A percentile compares a stretch with the other conserved stretches of the same genome.
phyloP scores from a whole-genome alignment of 441 rosid genomes.

The Jatropha podagrica region DNA sequence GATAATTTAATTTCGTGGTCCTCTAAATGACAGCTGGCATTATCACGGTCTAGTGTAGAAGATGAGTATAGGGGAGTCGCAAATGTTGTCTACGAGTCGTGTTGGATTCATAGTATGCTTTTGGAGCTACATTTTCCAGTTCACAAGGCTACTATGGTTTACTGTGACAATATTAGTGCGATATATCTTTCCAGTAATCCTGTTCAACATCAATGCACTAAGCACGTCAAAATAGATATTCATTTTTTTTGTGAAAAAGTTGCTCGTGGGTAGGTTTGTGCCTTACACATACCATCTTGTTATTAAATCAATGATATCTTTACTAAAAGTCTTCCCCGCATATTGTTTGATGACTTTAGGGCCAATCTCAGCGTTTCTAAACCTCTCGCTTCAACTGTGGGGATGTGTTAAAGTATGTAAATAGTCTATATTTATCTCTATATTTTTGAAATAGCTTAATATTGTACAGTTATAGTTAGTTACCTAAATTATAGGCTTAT shows the following conservation, averaged over 20 bases:
- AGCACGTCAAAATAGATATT: not conserved
- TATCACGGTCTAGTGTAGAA: too few species aligned
- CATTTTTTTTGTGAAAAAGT: slow-evolving; percentile 13
- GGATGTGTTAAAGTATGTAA: not conserved
- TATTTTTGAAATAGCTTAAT: too few species aligned
- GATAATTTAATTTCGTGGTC: too few species aligned
- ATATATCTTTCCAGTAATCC: not conserved
- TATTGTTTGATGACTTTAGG: not conserved
- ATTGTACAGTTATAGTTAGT: too few species aligned
- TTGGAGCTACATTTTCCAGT: not conserved
- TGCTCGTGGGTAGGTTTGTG: slow-evolving; percentile 1
- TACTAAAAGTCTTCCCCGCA: not conserved
- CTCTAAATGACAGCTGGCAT: too few species aligned
- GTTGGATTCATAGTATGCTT: too few species aligned
- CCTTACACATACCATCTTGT: not conserved
- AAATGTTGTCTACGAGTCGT: too few species aligned
- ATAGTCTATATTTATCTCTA: not conserved
- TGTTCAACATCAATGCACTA: not conserved
- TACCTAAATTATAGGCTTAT: too few species aligned
- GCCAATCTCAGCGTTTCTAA: not conserved
- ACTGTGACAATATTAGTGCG: slow-evolving; percentile 1
- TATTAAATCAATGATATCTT: not conserved
- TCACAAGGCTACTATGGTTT: not conserved
- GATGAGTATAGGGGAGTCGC: too few species aligned
- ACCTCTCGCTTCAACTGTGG: not conserved